These are phyloP conservation scores for Euphorbia schlechtendalii DNA, from an alignment of 441 rosid genomes.

Conservation along the genomic window DNA sequence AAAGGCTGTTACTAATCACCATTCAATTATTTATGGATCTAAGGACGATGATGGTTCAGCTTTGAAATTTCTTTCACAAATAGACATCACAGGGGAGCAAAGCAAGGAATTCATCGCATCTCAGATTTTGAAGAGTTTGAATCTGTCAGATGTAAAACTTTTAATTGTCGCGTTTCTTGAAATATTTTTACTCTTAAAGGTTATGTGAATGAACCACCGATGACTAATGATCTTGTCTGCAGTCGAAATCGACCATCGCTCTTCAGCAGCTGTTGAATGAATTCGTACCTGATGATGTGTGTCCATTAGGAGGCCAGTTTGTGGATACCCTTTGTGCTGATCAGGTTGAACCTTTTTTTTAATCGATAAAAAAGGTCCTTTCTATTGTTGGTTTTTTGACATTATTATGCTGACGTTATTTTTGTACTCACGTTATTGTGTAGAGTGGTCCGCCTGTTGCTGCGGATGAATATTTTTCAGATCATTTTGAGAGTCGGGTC, in stretches of 20 bases:
- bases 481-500: constrained; percentile 32
- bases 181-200: no score
- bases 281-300: constrained; percentile 76
- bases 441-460: constrained; percentile 32
- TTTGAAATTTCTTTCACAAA: constrained; percentile 46
- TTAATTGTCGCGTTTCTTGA: no score
- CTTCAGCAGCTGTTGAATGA: constrained; percentile 55
- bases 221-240: constrained; percentile 23
- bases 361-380: constrained; percentile 28
- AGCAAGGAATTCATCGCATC: constrained; percentile 52
- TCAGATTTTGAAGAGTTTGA: constrained; percentile 67
- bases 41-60: constrained; percentile 70
- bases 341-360: constrained; percentile 25
- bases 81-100: constrained; percentile 49
- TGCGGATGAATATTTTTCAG: constrained; percentile 37
- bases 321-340: constrained; percentile 36
- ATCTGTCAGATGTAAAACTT: constrained; percentile 51
- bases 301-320: constrained; percentile 65
- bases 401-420: constrained; percentile 8
- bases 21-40: constrained; percentile 50
- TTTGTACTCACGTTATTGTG: constrained; percentile 19
- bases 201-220: background rate
- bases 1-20: constrained; percentile 42
- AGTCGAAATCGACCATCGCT: constrained; percentile 51
- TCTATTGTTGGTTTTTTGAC: constrained; percentile 7